phyloP scores from a whole-genome alignment of 257 asterid genomes.

The Solanum megistacrolobum region DNA sequence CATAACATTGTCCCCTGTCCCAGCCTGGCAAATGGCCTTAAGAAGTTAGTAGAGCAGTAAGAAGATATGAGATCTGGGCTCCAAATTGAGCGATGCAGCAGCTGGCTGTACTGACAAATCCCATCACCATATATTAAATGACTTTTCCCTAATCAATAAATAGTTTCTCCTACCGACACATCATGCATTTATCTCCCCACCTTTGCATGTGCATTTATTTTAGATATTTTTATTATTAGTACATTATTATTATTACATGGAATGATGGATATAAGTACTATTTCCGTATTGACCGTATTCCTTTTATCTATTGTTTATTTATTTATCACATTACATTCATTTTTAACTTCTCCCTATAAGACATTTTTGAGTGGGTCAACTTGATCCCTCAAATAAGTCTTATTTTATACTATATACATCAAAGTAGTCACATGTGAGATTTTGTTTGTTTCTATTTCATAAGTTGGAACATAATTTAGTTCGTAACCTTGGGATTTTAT shows the following conservation, averaged over 20 bases:
- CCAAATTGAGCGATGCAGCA: conserved; percentile 10
- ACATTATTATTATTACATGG: neutral
- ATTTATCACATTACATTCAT: neutral
- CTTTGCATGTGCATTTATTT: conserved; percentile 25
- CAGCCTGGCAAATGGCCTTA: conserved; percentile 15
- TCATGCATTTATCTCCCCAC: conserved; percentile 17
- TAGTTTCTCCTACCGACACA: conserved; percentile 24
- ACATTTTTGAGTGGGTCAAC: neutral
- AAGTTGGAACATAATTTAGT: neutral
- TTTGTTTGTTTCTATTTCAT: neutral
- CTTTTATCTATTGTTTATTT: neutral
- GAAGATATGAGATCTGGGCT: conserved; percentile 4
- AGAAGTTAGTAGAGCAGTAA: neutral
- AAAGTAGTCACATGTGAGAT: neutral
- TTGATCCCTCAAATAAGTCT: neutral
- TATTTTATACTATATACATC: neutral
- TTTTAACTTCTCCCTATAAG: neutral
- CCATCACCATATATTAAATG: conserved; percentile 22
- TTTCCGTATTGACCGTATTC: conserved; percentile 47
- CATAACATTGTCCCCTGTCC: neutral
- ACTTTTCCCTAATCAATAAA: neutral
- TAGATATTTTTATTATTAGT: neutral
- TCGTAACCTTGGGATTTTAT: neutral
- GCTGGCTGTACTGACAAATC: conserved; percentile 10
- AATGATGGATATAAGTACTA: neutral